These are phyloP conservation scores for Eucalyptus sideroxylon DNA, from an alignment of 345 rosid genomes.

Conservation along the genomic window DNA sequence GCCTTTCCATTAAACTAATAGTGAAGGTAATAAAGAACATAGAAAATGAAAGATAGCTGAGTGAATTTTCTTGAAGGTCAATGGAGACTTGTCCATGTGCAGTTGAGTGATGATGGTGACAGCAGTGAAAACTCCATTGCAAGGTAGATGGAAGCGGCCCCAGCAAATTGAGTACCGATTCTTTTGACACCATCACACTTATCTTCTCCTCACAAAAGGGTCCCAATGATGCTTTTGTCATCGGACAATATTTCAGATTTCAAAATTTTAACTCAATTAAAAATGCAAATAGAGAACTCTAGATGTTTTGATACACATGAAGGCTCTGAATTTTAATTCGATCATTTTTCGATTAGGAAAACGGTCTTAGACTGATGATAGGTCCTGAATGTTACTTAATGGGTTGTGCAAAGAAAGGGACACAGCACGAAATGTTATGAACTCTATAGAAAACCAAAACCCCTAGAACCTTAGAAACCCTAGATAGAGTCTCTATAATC, in stretches of 20 bases:
- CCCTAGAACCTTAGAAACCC: neutral
- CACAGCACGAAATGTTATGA: neutral
- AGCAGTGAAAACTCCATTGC: neutral
- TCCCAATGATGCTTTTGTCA: neutral
- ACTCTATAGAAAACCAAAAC: neutral
- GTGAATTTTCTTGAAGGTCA: neutral
- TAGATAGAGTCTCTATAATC: neutral
- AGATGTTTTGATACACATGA: neutral
- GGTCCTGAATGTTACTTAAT: neutral
- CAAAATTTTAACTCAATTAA: neutral
- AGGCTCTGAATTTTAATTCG: neutral
- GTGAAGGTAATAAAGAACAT: neutral
- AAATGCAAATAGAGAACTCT: neutral
- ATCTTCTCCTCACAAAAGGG: neutral
- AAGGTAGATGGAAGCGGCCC: neutral
- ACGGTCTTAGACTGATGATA: neutral
- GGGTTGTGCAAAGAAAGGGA: neutral
- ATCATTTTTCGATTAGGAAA: too few relatives aligned
- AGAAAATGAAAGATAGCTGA: neutral
- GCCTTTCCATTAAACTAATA: neutral
- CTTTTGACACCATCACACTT: neutral
- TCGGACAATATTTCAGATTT: rapidly evolving
- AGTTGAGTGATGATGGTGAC: neutral
- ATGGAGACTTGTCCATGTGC: neutral
- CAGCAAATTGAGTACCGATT: neutral